Conservation (phyloP, 768 basidiomycete genomes). For the Amanita fuliginea region DNA sequence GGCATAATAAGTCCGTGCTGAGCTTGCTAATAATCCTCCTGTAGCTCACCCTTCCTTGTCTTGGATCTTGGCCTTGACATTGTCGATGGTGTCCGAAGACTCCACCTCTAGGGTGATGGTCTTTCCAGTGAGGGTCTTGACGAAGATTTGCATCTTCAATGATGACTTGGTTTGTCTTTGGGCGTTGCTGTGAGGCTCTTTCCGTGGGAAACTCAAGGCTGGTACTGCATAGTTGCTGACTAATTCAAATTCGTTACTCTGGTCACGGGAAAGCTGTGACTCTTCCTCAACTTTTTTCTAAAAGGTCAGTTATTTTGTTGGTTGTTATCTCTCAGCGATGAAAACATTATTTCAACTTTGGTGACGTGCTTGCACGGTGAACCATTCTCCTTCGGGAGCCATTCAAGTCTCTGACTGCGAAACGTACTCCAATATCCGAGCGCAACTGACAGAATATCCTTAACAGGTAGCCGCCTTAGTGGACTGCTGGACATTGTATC, state of each 20-base stretch:
- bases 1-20: background rate
- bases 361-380: conserved; percentile 55
- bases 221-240: conserved; percentile 14
- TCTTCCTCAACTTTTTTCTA: too few relatives aligned
- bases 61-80: conserved; percentile 73
- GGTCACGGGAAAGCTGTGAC: too few relatives aligned
- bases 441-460: too few relatives aligned
- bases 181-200: background rate
- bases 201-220: conserved; percentile 10
- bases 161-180: background rate
- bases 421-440: too few relatives aligned
- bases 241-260: background rate
- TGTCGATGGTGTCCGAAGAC: conserved; percentile 94
- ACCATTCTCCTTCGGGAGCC: conserved; percentile 58
- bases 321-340: conserved; percentile 19
- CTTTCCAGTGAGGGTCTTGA: conserved; percentile 86
- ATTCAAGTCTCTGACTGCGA: conserved; percentile 68
- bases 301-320: background rate
- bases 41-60: conserved; percentile 42
- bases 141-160: conserved; percentile 42
- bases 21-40: background rate
- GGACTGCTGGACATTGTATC: too few relatives aligned
- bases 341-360: conserved; percentile 11
- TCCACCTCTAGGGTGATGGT: conserved; percentile 99
- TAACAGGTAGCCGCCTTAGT: too few relatives aligned